A percentile compares a stretch with the other conserved stretches of the same genome.
Conservation (phyloP, 2,329 filamentous ascomycete species). For the Sporothrix luriei region DNA sequence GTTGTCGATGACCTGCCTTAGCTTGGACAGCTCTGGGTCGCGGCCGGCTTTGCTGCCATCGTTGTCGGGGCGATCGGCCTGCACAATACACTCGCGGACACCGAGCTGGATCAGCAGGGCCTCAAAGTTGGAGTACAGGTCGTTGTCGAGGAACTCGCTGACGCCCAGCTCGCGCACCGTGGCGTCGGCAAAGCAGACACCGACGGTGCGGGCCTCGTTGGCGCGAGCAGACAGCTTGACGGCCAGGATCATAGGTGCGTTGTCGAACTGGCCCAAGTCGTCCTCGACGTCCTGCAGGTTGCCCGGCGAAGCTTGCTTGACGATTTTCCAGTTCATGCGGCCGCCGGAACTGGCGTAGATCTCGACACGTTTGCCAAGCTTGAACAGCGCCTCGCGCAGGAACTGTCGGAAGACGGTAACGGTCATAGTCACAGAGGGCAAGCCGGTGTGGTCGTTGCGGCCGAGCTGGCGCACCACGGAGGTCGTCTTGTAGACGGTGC, state of each 20-base stretch:
- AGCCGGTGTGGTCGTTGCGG: constrained; percentile 75
- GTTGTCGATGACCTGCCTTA: constrained; percentile 85
- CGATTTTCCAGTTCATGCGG: constrained; percentile 88
- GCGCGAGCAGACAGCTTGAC: constrained; percentile 92
- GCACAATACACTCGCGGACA: constrained; percentile 90
- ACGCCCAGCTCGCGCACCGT: constrained; percentile 94
- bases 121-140: constrained; percentile 97
- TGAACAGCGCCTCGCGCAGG: constrained; percentile 88
- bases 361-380: constrained; percentile 85
- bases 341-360: constrained; percentile 78
- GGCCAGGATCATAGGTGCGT: constrained; percentile 90
- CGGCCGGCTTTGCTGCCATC: constrained; percentile 65
- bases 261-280: constrained; percentile 81
- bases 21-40: constrained; percentile 83
- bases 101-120: constrained; percentile 94
- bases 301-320: constrained; percentile 90
- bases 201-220: constrained; percentile 79
- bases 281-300: constrained; percentile 98
- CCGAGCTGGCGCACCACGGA: constrained; percentile 91
- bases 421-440: constrained; percentile 94
- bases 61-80: constrained; percentile 67
- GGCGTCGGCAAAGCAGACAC: constrained; percentile 96
- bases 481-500: constrained; percentile 93
- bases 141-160: constrained; percentile 98
- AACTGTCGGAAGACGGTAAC: constrained; percentile 95